Conservation (phyloP, 768 basidiomycete genomes). For the Artomyces pyxidatus region DNA sequence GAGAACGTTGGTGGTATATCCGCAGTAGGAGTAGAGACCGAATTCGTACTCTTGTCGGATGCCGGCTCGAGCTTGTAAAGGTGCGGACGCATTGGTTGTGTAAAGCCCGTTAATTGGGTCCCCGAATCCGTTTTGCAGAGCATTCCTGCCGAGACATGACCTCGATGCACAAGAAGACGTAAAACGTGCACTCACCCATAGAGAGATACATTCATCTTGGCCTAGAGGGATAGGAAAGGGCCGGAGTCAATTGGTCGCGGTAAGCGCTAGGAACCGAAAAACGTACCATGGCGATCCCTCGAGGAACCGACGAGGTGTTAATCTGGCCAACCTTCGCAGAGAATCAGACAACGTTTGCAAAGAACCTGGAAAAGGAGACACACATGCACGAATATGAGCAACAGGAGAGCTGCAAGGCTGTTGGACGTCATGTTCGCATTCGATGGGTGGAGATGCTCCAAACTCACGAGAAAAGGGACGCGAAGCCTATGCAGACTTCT, state of each 20-base stretch:
- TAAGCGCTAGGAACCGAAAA: slow-evolving; percentile 3
- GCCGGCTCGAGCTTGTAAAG: slow-evolving; percentile 48
- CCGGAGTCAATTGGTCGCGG: slow-evolving; percentile 13
- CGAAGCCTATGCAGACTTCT: slow-evolving; percentile 67
- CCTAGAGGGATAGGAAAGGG: slow-evolving; percentile 32
- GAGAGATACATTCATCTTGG: slow-evolving; percentile 57
- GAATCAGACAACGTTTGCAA: slow-evolving; percentile 19
- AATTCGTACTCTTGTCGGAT: slow-evolving; percentile 67
- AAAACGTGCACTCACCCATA: slow-evolving; percentile 47
- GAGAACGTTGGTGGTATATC: slow-evolving; percentile 47
- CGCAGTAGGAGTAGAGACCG: slow-evolving; percentile 79
- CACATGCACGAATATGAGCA: slow-evolving; percentile 80
- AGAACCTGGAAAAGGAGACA: slow-evolving; percentile 21
- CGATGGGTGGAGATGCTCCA: slow-evolving; percentile 20
- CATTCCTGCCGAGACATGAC: slow-evolving; percentile 31
- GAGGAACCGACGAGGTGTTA: slow-evolving; percentile 65
- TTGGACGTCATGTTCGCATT: slow-evolving; percentile 16
- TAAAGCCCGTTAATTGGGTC: slow-evolving; percentile 61
- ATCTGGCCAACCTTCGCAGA: slow-evolving; percentile 69
- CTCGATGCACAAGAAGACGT: slow-evolving; percentile 2
- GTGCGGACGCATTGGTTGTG: slow-evolving; percentile 54
- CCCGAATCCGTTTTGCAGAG: slow-evolving; percentile 27
- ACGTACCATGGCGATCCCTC: slow-evolving; percentile 64
- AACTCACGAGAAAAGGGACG: slow-evolving; percentile 64
- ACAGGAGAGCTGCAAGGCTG: slow-evolving; percentile 40